Evolutionary conservation across 78 protist genomes (phyloP), one percentile per base, ranked within the genome.

Genomic region (Blattamonas nauphoetae): DNA sequence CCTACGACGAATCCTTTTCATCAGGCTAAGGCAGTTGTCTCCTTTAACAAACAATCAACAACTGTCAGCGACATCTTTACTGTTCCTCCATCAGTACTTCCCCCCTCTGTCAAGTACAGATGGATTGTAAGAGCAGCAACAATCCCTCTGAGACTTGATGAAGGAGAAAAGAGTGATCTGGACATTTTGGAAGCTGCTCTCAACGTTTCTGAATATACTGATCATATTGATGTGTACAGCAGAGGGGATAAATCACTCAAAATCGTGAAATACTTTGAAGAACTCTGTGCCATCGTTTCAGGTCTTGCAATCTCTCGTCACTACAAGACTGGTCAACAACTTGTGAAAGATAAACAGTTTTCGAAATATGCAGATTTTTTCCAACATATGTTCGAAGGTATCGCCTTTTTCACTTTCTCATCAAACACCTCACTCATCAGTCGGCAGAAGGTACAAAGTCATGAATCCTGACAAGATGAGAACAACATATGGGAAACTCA

Each of bases 151-250:
- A 85, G 94, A 29, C 88, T 92, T 21, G 46, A 45, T 1, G 43
- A 85, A 41, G 43, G 87, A 36, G 96, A 95, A 79, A 87, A 96
- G 33, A 86, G 89, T 46, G 45, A 55, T 33, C 86, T 95, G 34
- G 87, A 94, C 44, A 81, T 95, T 4, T 45, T 94, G 1, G 96
- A 94, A 38, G 92, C 96, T 29, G 88, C 94, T 1, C 89, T 94
- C 45, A 91, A 93, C 29, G 95, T 94, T 1, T 90, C 94, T 0
- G 95, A 95, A 45, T 95, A 95, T 89, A 95, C 97, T 0, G 96
- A 91, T 45, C 85, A 55, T 11, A 55, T 55, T 55, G 71, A 55
- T 21, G 21, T 55, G 11, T 21, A 55, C 38, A 29, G 38, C 11
- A 29, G 21, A 11, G 38, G 21, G 21, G 11, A 11, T 21, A 55